These are phyloP conservation scores for Termitomyces sp. DNA, from an alignment of 768 basidiomycete genomes.

Conservation along the genomic window DNA sequence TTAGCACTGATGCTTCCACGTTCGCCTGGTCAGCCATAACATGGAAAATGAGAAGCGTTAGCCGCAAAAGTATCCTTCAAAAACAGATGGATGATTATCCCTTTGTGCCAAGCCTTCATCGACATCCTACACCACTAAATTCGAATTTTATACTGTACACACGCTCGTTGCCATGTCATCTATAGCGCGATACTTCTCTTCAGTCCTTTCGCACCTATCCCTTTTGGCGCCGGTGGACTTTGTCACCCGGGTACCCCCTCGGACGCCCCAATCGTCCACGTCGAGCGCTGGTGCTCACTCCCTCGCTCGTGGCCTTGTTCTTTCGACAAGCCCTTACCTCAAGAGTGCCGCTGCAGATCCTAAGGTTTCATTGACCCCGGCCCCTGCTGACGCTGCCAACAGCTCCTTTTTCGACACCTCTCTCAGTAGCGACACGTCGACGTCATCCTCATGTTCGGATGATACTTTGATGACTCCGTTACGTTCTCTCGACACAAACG, in stretches of 20 bases:
- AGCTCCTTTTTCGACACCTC: slow-evolving; percentile 5
- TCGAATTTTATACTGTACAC: slow-evolving; percentile 9
- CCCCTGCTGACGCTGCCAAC: neutral
- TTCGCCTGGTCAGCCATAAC: neutral
- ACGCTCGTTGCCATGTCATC: slow-evolving; percentile 11
- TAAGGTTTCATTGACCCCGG: neutral
- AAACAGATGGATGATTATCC: neutral
- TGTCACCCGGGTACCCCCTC: neutral
- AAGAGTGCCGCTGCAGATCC: slow-evolving; percentile 6
- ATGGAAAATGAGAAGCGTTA: neutral
- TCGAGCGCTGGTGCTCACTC: neutral
- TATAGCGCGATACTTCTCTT: slow-evolving; percentile 7
- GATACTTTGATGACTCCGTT: neutral
- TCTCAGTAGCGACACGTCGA: slow-evolving; percentile 10
- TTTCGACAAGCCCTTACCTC: slow-evolving; percentile 4
- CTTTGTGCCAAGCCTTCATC: neutral
- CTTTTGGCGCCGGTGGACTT: neutral
- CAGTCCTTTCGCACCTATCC: slow-evolving; percentile 1
- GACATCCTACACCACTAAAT: slow-evolving; percentile 3
- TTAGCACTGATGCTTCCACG: no score
- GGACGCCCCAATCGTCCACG: neutral
- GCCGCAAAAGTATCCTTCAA: neutral
- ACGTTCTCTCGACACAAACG: neutral
- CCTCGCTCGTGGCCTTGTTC: slow-evolving; percentile 1
- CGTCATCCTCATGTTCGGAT: slow-evolving; percentile 8